Evolutionary conservation across 2,329 filamentous ascomycete species (phyloP).

Genomic region (Colletotrichum tropicale): DNA sequence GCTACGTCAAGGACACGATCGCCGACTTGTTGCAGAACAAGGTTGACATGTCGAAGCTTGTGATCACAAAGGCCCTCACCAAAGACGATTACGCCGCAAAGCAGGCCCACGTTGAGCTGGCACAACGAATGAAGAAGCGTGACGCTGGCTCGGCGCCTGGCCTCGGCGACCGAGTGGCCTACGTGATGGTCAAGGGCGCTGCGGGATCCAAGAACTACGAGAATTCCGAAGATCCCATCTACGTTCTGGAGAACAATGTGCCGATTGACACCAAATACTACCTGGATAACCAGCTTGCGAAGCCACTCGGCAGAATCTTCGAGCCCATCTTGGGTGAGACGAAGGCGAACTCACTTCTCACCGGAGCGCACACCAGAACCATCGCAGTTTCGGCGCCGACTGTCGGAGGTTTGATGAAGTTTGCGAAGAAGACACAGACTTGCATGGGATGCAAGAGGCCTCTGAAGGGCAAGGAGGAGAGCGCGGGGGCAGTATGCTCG

Average conservation of each 20-base stretch:
- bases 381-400: constrained; percentile 92
- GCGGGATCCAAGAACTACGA: constrained; percentile 94
- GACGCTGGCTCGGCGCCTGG: constrained; percentile 92
- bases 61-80: constrained; percentile 96
- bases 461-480: constrained; percentile 78
- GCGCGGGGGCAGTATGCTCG: constrained; percentile 83
- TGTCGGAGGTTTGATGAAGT: constrained; percentile 96
- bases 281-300: constrained; percentile 96
- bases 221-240: constrained; percentile 95
- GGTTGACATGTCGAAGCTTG: constrained; percentile 97
- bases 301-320: constrained; percentile 93
- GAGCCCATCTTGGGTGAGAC: constrained; percentile 96
- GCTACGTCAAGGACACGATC: constrained; percentile 96
- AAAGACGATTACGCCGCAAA: constrained; percentile 90
- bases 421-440: constrained; percentile 95
- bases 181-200: constrained; percentile 95
- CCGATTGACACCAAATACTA: constrained; percentile 99
- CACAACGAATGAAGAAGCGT: constrained; percentile 95
- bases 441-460: constrained; percentile 99
- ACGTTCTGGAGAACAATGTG: constrained; percentile 95
- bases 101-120: constrained; percentile 95
- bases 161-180: constrained; percentile 94
- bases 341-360: constrained; percentile 84
- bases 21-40: constrained; percentile 96
- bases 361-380: constrained; percentile 91